Conservation (phyloP, 2,329 filamentous ascomycete species). For the Herpomyces periplanetae region DNA sequence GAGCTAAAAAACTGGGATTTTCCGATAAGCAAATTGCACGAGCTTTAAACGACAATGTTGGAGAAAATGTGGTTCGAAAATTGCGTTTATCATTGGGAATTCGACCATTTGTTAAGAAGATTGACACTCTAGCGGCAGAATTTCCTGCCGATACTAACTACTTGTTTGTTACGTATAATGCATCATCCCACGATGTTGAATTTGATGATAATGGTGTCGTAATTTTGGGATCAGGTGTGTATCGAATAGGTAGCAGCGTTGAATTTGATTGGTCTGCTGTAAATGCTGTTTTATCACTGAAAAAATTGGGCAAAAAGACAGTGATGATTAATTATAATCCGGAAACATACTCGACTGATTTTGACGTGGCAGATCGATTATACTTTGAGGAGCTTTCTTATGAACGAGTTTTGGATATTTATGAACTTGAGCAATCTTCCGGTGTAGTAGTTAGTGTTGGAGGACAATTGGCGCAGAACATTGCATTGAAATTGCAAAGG, state of each 20-base stretch:
- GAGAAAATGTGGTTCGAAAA: slow-evolving; percentile 62
- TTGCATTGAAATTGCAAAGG: slow-evolving; percentile 70
- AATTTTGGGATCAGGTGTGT: slow-evolving; percentile 71
- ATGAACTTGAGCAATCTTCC: slow-evolving; percentile 47
- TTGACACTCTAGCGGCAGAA: slow-evolving; percentile 83
- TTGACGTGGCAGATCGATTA: slow-evolving; percentile 51
- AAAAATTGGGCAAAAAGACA: slow-evolving; percentile 70
- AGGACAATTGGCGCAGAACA: slow-evolving; percentile 86
- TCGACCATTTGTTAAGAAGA: slow-evolving; percentile 85
- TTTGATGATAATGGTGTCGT: slow-evolving; percentile 74
- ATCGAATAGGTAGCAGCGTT: slow-evolving; percentile 84
- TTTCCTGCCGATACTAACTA: slow-evolving; percentile 88
- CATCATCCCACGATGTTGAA: slow-evolving; percentile 56
- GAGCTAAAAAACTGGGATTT: slow-evolving; percentile 91
- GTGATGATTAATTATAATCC: slow-evolving; percentile 75
- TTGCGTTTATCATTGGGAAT: slow-evolving; percentile 53
- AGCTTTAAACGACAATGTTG: no score
- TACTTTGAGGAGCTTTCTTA: slow-evolving; percentile 95
- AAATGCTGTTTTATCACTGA: slow-evolving; percentile 44
- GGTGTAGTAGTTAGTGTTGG: slow-evolving; percentile 85
- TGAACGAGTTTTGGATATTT: slow-evolving; percentile 94
- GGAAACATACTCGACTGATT: slow-evolving; percentile 47
- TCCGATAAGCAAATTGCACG: slow-evolving; percentile 75
- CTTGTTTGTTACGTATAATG: slow-evolving; percentile 91
- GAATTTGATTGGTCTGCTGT: slow-evolving; percentile 98